Evolutionary conservation across 2,329 filamentous ascomycete species (phyloP).

Genomic region (Grosmannia clavigera): DNA sequence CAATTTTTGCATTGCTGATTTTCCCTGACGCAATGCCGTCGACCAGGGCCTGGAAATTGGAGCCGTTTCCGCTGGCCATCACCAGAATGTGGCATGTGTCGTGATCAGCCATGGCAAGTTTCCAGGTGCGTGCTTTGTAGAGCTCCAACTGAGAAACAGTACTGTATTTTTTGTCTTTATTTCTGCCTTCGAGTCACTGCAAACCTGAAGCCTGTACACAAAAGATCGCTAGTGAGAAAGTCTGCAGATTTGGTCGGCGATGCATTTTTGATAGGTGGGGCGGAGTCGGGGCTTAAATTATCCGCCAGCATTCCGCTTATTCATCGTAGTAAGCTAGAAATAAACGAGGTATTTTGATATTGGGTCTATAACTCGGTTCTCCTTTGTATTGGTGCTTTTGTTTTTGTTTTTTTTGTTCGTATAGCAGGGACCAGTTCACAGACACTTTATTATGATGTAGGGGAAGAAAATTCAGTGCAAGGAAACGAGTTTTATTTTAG

Average conservation of each 20-base stretch:
- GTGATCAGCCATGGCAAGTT: not conserved
- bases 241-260: not conserved
- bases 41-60: constrained; percentile 66
- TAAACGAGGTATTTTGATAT: too few species aligned
- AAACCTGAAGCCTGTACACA: not conserved
- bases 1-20: constrained; percentile 30
- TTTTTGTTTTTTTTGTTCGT: too few species aligned
- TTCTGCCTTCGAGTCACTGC: not conserved
- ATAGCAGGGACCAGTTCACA: too few species aligned
- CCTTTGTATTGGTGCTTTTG: too few species aligned
- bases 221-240: not conserved
- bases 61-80: constrained; percentile 61
- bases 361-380: too few species aligned
- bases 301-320: not conserved
- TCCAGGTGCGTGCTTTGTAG: not conserved
- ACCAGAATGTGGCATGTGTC: constrained; percentile 36
- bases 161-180: not conserved
- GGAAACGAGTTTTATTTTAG: too few species aligned
- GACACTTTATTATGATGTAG: too few species aligned
- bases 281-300: not conserved
- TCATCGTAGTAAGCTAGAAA: too few species aligned
- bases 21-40: constrained; percentile 28
- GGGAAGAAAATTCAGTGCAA: too few species aligned
- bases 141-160: not conserved
- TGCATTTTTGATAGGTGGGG: not conserved